Conservation (phyloP, 2,329 filamentous ascomycete genomes). For the Hymenoscyphus salicellus region DNA sequence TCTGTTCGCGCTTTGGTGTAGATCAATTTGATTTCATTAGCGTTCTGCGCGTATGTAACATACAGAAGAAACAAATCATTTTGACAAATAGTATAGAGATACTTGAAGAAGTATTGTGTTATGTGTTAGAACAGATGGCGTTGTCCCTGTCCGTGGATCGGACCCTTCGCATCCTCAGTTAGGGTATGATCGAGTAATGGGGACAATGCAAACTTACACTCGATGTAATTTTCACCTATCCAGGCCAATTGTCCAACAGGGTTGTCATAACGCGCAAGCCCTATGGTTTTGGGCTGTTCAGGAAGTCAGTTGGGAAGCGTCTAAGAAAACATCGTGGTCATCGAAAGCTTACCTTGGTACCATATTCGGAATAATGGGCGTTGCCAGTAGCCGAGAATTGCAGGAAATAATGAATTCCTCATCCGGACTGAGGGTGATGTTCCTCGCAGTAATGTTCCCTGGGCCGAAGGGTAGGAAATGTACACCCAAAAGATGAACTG, state of each 20-base stretch:
- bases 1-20: conserved; percentile 32
- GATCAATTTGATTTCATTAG: conserved; percentile 39
- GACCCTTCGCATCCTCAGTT: conserved; percentile 15
- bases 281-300: conserved; percentile 25
- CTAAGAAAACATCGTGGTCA: conserved; percentile 10
- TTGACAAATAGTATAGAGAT: conserved; percentile 24
- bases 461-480: background rate
- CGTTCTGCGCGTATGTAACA: conserved; percentile 40
- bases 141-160: conserved; percentile 22
- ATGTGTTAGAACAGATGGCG: conserved; percentile 16
- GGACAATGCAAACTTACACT: background rate
- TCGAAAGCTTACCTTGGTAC: conserved; percentile 10
- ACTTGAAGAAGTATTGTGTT: conserved; percentile 21
- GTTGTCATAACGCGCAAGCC: conserved; percentile 24
- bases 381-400: background rate
- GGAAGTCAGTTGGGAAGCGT: background rate
- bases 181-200: background rate
- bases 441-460: background rate
- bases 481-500: conserved; percentile 12
- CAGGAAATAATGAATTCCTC: conserved; percentile 2
- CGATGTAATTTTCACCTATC: conserved; percentile 13
- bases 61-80: conserved; percentile 35
- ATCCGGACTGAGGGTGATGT: background rate
- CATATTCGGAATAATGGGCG: background rate
- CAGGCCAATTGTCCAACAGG: conserved; percentile 27